These are phyloP conservation scores for Dalbergia cultrata DNA, from an alignment of 306 rosid species.

Conservation along the genomic window DNA sequence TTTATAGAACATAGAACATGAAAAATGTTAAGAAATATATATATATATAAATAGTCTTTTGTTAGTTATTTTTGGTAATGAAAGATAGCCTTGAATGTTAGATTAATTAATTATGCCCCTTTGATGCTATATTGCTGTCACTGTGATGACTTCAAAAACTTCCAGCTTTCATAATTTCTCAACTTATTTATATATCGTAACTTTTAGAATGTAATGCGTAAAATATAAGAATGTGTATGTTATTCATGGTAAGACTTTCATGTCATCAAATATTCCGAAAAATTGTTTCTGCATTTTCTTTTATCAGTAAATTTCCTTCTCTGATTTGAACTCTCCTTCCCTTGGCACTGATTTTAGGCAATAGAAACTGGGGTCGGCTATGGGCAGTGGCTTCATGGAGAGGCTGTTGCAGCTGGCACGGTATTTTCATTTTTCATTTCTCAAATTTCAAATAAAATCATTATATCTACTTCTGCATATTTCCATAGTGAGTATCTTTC, in stretches of 20 bases:
- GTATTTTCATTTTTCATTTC: conserved; percentile 45
- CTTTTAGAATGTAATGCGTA: conserved; percentile 32
- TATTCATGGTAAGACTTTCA: background rate
- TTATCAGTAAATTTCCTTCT: conserved; percentile 9
- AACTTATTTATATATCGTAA: background rate
- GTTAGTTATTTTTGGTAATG: background rate
- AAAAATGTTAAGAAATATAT: conserved; percentile 13
- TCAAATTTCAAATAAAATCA: background rate
- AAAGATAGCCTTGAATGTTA: background rate
- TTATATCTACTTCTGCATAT: conserved; percentile 21
- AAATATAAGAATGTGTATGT: conserved; percentile 11
- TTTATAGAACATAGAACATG: conserved; percentile 13
- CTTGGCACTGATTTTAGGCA: conserved; percentile 64
- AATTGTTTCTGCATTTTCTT: conserved; percentile 29
- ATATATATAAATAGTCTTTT: background rate
- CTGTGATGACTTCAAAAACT: background rate
- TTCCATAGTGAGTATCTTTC: conserved; percentile 7
- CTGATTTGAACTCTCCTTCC: conserved; percentile 39
- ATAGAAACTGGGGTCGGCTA: conserved; percentile 90
- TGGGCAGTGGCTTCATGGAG: conserved; percentile 98
- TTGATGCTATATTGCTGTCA: background rate
- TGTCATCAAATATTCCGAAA: conserved; percentile 20
- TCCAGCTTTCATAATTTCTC: background rate
- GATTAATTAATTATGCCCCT: too few relatives aligned
- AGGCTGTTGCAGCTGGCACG: conserved; percentile 98